phyloP scores from a whole-genome alignment of 768 basidiomycete genomes.

The Boletus rubropictus region DNA sequence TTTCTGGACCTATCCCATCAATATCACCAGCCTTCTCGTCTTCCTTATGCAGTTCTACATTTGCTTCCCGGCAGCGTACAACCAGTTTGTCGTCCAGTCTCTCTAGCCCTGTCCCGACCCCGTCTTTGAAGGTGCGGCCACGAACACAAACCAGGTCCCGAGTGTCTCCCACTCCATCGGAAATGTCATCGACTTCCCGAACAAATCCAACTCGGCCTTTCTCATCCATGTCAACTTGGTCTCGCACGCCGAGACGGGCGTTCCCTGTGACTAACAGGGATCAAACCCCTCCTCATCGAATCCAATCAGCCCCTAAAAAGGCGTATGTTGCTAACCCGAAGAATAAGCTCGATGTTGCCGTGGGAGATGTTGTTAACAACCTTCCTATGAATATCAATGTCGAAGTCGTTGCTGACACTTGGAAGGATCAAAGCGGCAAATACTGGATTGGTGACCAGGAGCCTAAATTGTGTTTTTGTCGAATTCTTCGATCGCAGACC shows the following conservation, averaged over 20 bases:
- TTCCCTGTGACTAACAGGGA: slow-evolving; percentile 40
- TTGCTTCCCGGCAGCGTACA: slow-evolving; percentile 80
- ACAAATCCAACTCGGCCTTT: slow-evolving; percentile 40
- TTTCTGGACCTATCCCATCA: slow-evolving; percentile 58
- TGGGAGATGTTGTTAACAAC: slow-evolving; percentile 87
- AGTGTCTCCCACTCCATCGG: slow-evolving; percentile 60
- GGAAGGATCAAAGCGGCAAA: slow-evolving; percentile 91
- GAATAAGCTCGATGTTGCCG: slow-evolving; percentile 86
- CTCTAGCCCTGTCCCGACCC: slow-evolving; percentile 30
- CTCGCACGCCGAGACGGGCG: slow-evolving; percentile 62
- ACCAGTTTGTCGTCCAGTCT: slow-evolving; percentile 51
- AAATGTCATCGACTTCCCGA: slow-evolving; percentile 47
- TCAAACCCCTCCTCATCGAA: slow-evolving; percentile 45
- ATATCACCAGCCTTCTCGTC: slow-evolving; percentile 30
- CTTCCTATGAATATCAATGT: slow-evolving; percentile 80
- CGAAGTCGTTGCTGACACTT: slow-evolving; percentile 74
- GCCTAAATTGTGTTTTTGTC: slow-evolving; percentile 84
- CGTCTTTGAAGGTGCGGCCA: slow-evolving; percentile 31
- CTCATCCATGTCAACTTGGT: slow-evolving; percentile 56
- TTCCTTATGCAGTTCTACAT: slow-evolving; percentile 56
- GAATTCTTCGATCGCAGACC: slow-evolving; percentile 84
- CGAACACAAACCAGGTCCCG: slow-evolving; percentile 42
- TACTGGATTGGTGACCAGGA: slow-evolving; percentile 96
- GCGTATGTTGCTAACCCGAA: slow-evolving; percentile 85
- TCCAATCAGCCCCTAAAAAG: slow-evolving; percentile 41